Evolutionary conservation across 202 grass and related monocot species (phyloP), one percentile per base, ranked within the genome.

Genomic region (Musa balbisiana): DNA sequence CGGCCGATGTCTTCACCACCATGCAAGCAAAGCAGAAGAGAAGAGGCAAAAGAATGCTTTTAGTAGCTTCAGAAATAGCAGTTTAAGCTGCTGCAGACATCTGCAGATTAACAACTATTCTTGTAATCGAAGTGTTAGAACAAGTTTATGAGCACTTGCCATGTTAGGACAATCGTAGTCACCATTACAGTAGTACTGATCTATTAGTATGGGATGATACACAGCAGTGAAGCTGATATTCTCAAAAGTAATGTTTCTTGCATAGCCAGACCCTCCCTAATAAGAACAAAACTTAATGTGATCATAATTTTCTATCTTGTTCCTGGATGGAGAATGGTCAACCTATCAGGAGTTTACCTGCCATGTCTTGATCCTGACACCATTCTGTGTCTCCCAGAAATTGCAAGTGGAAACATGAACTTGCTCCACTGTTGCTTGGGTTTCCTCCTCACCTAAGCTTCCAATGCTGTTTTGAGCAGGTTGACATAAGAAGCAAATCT

Each of bases 191-290:
- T 87, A 90, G 79, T 84, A 87, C 27, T 90, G 84, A 79, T 84
- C 67, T 62, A 90, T 84, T 9, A 90, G 0, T 43, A 90, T 76
- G 1, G 82, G 84, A 53, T 87, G 15, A 9, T 50, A 54, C 20
- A 82, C 84, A 8, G 75, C 72, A 33, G 51, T 51, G 69, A 90
- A 77, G 2, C 24, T 58, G 53, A 90, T 71, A 59, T 84, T 29
- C 50, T 23, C 62, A 71, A 87, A 90, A 0, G 72, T 59, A 59
- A 90, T 82, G 15, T 52, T 75, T 22, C 6, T 82, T 16, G 75
- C 88, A 83, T 78, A 82, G 2, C 88, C 88, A 49, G 72, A 19
- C 11, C 73, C 84, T 71, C 88, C 88, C 84, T 90, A 15, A 10
- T 1, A 43, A 49, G 29, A 22, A 5, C 33, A 43, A 43, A 0